Evolutionary conservation across 1,139 yeast genomes (phyloP), one percentile per base, ranked within the genome.

Genomic region (Debaryomyces udenii): DNA sequence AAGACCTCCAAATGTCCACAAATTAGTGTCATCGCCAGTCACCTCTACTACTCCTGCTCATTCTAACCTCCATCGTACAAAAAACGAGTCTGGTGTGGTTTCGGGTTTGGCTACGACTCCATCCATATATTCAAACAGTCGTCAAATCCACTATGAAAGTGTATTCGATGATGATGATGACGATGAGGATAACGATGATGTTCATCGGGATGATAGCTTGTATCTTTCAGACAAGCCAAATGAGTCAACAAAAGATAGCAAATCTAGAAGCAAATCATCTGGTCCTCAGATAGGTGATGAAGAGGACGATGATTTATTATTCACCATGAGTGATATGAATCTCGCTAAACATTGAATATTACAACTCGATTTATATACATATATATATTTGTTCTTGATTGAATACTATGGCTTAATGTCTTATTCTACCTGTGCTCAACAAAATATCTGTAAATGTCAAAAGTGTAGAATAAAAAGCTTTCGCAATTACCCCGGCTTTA

Each of bases 241-340:
- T 7, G 26, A 15, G 9, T 22, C 37, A 16, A 22, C 13, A 11
- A 23, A 27, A 23, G 24, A 27, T 17, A 11, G 7, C n/a, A 34
- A 24, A 7, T 11, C 30, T n/a, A 20, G 38, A 16, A 22, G 45
- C 23, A 22, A 37, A 10, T 33, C 31, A 24, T 39, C 40, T 20
- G 34, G 41, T 16, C 29, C 39, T 35, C 37, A 38, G 28, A 37
- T 47, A n/a, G 57, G 52, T 29, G 81, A 77, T 27, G 84, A 80
- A 29, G 89, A 84, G 33, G 94, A 86, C 47, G 96, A 87, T 48
- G 96, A 87, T 46, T 66, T 89, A 53, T 67, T 89, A 42, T 89
- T 89, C 62, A 85, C 94, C 23, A 87, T 89, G 95, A 88, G 96
- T 58, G 96, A 88, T 56, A 86, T 86, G 93, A 82, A 84, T 46